These are phyloP conservation scores for Cordyceps fumosorosea DNA, from an alignment of 2,329 filamentous ascomycete genomes.

Conservation along the genomic window DNA sequence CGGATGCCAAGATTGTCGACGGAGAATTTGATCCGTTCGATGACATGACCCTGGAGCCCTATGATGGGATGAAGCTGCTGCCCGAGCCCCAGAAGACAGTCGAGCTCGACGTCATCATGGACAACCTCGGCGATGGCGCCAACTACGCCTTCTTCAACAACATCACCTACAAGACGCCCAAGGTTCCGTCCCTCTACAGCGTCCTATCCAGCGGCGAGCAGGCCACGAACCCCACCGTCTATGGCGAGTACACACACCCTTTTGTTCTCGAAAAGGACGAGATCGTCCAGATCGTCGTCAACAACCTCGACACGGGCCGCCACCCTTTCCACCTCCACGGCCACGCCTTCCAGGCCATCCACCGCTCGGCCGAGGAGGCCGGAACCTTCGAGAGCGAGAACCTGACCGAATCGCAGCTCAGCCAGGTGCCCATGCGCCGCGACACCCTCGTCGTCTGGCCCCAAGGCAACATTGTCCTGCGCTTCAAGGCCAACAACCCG, in stretches of 20 bases:
- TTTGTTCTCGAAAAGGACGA: constrained; percentile 62
- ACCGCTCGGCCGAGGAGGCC: constrained; percentile 51
- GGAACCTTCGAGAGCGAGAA: constrained; percentile 47
- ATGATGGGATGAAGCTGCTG: constrained; percentile 56
- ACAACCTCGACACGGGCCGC: constrained; percentile 64
- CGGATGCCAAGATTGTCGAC: constrained; percentile 42
- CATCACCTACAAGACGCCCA: constrained; percentile 65
- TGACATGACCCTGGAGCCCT: constrained; percentile 64
- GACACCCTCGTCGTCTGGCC: constrained; percentile 63
- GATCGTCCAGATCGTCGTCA: constrained; percentile 68
- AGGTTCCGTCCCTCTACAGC: constrained; percentile 76
- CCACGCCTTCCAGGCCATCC: constrained; percentile 63
- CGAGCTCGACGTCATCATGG: constrained; percentile 56
- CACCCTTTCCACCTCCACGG: constrained; percentile 78
- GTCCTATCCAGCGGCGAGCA: constrained; percentile 57
- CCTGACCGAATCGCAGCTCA: constrained; percentile 40
- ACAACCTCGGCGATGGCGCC: constrained; percentile 54
- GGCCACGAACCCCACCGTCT: constrained; percentile 52
- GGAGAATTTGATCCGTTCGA: constrained; percentile 61
- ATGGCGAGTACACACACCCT: constrained; percentile 59
- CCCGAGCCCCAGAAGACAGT: constrained; percentile 57
- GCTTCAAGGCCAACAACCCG: constrained; percentile 62
- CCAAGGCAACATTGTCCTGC: constrained; percentile 60
- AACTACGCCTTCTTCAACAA: constrained; percentile 66
- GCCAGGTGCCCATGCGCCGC: constrained; percentile 54